phyloP scores from a whole-genome alignment of 2,329 filamentous ascomycete species.

The Keithomyces neogunnii region DNA sequence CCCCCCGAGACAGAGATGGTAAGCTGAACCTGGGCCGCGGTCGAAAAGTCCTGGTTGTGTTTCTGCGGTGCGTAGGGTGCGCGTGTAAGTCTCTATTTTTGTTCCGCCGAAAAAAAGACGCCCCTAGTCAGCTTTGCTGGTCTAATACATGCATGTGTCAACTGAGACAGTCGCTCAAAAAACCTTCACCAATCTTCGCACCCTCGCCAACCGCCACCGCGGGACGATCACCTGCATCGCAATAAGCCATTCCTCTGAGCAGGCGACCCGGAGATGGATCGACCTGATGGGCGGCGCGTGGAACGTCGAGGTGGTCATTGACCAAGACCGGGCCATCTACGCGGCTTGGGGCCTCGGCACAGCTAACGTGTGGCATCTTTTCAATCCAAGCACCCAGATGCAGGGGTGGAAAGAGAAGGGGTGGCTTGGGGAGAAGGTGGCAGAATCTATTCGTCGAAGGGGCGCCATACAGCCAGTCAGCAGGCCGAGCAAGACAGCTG shows the following conservation, averaged over 20 bases:
- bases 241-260: conserved; percentile 48
- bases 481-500: not conserved
- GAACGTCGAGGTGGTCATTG: conserved; percentile 46
- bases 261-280: conserved; percentile 49
- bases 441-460: conserved; percentile 32
- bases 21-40: conserved; percentile 36
- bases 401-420: conserved; percentile 46
- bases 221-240: conserved; percentile 45
- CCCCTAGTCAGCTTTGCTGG: no score
- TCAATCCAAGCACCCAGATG: conserved; percentile 44
- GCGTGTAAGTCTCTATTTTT: conserved; percentile 34
- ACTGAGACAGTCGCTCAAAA: conserved; percentile 41
- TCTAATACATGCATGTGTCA: no score
- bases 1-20: conserved; percentile 37
- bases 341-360: conserved; percentile 51
- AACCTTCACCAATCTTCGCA: conserved; percentile 46
- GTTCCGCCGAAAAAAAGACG: not conserved
- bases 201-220: conserved; percentile 43
- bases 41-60: conserved; percentile 38
- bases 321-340: conserved; percentile 48
- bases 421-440: conserved; percentile 44
- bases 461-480: conserved; percentile 27
- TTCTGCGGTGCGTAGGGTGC: conserved; percentile 46
- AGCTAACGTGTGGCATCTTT: conserved; percentile 40
- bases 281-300: conserved; percentile 49